Evolutionary conservation across 495 filamentous ascomycete genomes (phyloP).

Genomic region (Paragyromitra xinjiangensis): DNA sequence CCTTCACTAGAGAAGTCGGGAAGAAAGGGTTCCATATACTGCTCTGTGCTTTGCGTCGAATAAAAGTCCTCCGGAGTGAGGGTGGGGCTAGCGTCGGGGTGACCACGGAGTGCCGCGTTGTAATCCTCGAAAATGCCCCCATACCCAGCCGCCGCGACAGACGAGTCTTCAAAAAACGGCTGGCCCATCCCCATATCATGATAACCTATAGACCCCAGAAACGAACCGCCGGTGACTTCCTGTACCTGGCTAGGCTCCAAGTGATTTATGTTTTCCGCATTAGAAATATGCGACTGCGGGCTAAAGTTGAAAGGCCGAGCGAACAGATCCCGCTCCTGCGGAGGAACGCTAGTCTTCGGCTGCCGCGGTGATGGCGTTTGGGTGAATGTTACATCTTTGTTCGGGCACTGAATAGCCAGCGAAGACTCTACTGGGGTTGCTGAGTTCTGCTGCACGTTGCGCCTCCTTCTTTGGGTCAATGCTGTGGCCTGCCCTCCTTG

Average conservation of each 20-base stretch:
- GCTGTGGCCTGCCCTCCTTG: conserved; percentile 60
- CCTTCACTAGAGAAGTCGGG: not conserved
- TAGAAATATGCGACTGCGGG: not conserved
- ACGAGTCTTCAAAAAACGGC: conserved; percentile 5
- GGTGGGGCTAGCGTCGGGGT: conserved; percentile 8
- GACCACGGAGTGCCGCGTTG: not conserved
- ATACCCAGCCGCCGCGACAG: conserved; percentile 17
- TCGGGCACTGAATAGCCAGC: not conserved
- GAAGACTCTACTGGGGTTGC: not conserved
- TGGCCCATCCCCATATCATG: not conserved
- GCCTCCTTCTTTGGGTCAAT: conserved; percentile 32
- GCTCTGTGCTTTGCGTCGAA: not conserved
- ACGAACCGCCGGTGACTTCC: not conserved
- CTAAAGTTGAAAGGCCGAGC: conserved; percentile 13
- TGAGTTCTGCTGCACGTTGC: conserved; percentile 10
- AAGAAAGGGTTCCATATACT: conserved; percentile 4
- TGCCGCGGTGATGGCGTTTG: not conserved
- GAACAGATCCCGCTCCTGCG: not conserved
- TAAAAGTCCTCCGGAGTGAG: conserved; percentile 2
- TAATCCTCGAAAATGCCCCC: conserved; percentile 20
- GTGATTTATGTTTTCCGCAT: not conserved
- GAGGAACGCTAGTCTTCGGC: not conserved
- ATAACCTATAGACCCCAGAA: not conserved
- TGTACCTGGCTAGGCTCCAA: conserved; percentile 25
- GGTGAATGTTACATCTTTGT: not conserved